Percentiles rank a stretch among this genome's conserved stretches.
phyloP scores from a whole-genome alignment of 768 basidiomycete species.

The Mycena indigotica region DNA sequence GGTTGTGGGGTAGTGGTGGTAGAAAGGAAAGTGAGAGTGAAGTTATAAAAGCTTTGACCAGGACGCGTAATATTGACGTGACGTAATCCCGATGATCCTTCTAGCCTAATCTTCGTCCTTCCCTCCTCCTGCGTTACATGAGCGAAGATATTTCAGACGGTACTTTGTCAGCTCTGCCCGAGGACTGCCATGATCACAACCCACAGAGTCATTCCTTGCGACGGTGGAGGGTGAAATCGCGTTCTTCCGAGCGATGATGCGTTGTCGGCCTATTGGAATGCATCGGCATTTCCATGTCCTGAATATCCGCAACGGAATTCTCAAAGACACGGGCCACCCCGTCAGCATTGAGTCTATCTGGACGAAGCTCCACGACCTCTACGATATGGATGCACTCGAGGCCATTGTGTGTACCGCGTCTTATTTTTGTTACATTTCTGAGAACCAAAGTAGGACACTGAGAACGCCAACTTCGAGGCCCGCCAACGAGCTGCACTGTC shows the following conservation, averaged over 20 bases:
- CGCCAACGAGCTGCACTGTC: constrained; percentile 26
- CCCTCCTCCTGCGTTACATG: no score
- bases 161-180: no score
- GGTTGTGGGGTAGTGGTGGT: constrained; percentile 13
- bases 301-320: constrained; percentile 70
- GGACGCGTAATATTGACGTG: not conserved
- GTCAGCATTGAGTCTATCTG: constrained; percentile 69
- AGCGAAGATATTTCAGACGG: no score
- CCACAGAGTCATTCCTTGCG: constrained; percentile 71
- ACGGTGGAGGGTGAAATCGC: constrained; percentile 82
- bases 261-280: constrained; percentile 78
- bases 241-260: constrained; percentile 82
- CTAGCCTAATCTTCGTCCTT: not conserved
- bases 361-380: constrained; percentile 71
- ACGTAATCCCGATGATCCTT: no score
- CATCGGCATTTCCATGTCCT: constrained; percentile 84
- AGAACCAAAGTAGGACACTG: constrained; percentile 39
- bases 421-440: constrained; percentile 15
- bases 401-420: constrained; percentile 52
- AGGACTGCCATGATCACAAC: no score
- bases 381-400: constrained; percentile 77
- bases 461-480: constrained; percentile 51
- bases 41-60: not conserved
- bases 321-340: constrained; percentile 65
- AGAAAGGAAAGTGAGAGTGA: constrained; percentile 29